A percentile compares a stretch with the other conserved stretches of the same genome.
These are phyloP conservation scores for Brettanomyces sp. DNA, from an alignment of 805 yeast species.

Conservation along the genomic window DNA sequence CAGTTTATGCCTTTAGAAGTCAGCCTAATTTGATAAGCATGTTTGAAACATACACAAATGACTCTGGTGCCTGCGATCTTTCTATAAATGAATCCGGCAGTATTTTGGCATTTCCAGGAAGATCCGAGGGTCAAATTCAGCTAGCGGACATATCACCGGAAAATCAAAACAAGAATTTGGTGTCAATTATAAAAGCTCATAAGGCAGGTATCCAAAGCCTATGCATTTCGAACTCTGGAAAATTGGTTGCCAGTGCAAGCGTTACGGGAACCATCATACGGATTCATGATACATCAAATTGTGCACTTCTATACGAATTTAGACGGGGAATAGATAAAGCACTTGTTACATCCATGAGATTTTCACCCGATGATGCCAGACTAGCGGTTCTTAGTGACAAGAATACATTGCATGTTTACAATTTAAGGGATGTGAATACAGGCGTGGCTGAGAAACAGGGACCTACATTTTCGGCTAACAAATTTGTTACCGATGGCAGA, in stretches of 20 bases:
- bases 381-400: constrained; percentile 86
- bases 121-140: constrained; percentile 70
- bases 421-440: constrained; percentile 19
- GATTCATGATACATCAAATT: constrained; percentile 58
- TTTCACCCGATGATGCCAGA: constrained; percentile 65
- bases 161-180: constrained; percentile 53
- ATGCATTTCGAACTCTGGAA: constrained; percentile 53
- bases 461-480: background rate
- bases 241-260: constrained; percentile 71
- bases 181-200: constrained; percentile 72
- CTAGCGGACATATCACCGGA: constrained; percentile 63
- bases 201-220: constrained; percentile 54
- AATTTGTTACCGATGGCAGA: constrained; percentile 10
- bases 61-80: constrained; percentile 51
- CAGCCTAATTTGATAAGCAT: constrained; percentile 61
- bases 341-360: constrained; percentile 68
- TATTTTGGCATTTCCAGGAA: constrained; percentile 69
- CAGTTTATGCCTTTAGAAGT: constrained; percentile 71
- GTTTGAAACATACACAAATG: constrained; percentile 59
- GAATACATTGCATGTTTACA: constrained; percentile 79
- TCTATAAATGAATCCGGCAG: constrained; percentile 16
- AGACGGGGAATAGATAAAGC: constrained; percentile 88
- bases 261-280: constrained; percentile 76
- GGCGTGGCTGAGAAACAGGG: background rate
- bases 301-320: constrained; percentile 71